Base-by-base conservation (phyloP, 2,329 filamentous ascomycete genomes). In the Cercospora sp. region DNA sequence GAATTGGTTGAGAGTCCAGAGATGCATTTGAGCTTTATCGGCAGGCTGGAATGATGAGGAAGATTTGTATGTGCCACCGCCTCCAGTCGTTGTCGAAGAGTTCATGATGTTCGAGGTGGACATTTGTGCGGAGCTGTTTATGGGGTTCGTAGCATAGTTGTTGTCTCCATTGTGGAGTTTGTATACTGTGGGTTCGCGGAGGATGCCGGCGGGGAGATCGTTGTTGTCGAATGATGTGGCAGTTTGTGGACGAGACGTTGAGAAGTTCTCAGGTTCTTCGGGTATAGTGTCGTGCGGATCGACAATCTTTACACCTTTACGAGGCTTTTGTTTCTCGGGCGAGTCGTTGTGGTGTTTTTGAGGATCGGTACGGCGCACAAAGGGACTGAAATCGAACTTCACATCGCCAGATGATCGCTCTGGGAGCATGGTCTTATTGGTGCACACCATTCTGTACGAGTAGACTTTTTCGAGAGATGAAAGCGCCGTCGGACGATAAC, bases 391-490 rank as follows among this genome's bases (percentile, higher is more conserved):
- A 76, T 97, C 92, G 75, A 93, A 94, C 66, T 88, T 88, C 12
- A 90, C 89, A 69, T 92, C 87, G 74, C 90, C 87, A 40, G 66
- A 71, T 1, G 89, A 87, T 67, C 90, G 90, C 68, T 94, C 86
- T 10, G 91, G 24, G 34, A 94, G 90, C 77, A 94, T 94, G 69
- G 91, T 91, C 70, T 94, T 88, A 3, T 92, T 95, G 0, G 92
- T 94, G 51, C 63, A 43, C 76, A 94, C 97, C 86, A 98, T 92
- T 77, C 92, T 93, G 80, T 91, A 97, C 0, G 93, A 88, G 77
- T 97, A 97, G 78, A 97, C 91, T 77, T 97, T 99, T 13, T 90
- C 87, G 72, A 98, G 93, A 0, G 93, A 95, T 0, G 95, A 97
- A 1, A 98, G 82, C 0, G 91, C 92, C 7, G 92, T 86, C 0